These are phyloP conservation scores for Leccinum truebloodii DNA, from an alignment of 768 basidiomycete species.

Conservation along the genomic window DNA sequence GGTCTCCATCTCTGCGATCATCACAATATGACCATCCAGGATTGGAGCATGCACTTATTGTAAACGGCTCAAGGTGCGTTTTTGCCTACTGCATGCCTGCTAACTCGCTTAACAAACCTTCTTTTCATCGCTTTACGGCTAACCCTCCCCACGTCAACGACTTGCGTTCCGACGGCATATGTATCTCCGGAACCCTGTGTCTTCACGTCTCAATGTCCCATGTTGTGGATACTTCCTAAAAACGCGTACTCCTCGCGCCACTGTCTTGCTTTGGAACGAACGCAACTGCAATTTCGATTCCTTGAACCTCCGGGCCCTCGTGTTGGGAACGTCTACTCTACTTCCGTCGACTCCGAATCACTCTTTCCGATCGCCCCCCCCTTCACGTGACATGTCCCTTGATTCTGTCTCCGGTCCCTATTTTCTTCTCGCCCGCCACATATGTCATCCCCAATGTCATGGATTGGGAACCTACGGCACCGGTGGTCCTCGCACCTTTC, in stretches of 20 bases:
- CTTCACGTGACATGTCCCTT: conserved; percentile 3
- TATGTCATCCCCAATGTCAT: conserved; percentile 2
- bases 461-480: conserved; percentile 19
- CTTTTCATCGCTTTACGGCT: conserved; percentile 16
- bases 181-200: conserved; percentile 21
- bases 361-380: not conserved
- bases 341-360: conserved; percentile 9
- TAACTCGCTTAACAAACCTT: conserved; percentile 22
- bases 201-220: conserved; percentile 9
- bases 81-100: conserved; percentile 5
- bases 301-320: conserved; percentile 30
- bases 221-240: conserved; percentile 8
- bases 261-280: conserved; percentile 13
- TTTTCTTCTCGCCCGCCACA: conserved; percentile 1
- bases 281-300: conserved; percentile 26
- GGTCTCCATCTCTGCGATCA: conserved; percentile 10
- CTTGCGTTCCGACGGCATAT: conserved; percentile 16
- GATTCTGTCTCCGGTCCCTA: not conserved
- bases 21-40: conserved; percentile 38
- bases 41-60: conserved; percentile 85
- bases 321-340: conserved; percentile 13
- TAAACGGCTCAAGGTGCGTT: conserved; percentile 81
- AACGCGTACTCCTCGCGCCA: conserved; percentile 5
- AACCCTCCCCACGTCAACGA: conserved; percentile 3
- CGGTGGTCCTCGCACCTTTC: conserved; percentile 2